Evolutionary conservation across 345 rosid genomes (phyloP), one percentile per base, ranked within the genome.

Genomic region (Murraya paniculata): DNA sequence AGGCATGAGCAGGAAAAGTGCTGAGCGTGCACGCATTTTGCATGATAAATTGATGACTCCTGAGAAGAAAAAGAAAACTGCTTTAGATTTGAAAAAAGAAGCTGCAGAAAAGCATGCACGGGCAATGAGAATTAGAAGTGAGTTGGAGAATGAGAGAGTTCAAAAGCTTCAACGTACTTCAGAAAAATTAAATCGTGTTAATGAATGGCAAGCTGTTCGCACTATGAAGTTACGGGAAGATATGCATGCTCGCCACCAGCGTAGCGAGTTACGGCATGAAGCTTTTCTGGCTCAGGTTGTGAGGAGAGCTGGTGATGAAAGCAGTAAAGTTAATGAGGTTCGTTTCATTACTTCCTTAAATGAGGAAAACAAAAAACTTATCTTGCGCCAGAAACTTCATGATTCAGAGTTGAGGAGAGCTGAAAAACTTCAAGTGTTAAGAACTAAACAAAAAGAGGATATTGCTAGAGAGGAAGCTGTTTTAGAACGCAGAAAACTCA

Each of bases 221-320:
- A 84, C 85, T 67, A 81, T 84, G 91, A 91, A 87, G 87, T 82
- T 91, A 82, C 84, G 90, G 33, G 96, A 91, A 83, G 96, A 89
- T 64, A 90, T 91, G 93, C 77, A 85, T 87, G 93, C 93, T 67
- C 93, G 96, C 53, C 96, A 87, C 60, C 93, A 90, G 79, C 91
- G 91, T 27, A 78, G 91, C 85, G 96, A 88, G 83, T 87, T 89
- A 74, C 86, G 96, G 7, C 96, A 91, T 86, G 93, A 91, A 86
- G 96, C 96, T 83, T 88, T 77, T 87, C 81, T 91, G 66, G 96
- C 96, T 30, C 89, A 90, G 81, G 96, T 91, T 78, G 93, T 79
- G 73, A 86, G 91, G 86, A 90, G 96, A 85, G 96, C 96, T 83
- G 96, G 96, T 59, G 93, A 91, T 74, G 96, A 91, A 84, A 91